A percentile compares a stretch with the other conserved stretches of the same genome.
Conservation (phyloP, 2,329 filamentous ascomycete species). For the Clarireedia paspali region DNA sequence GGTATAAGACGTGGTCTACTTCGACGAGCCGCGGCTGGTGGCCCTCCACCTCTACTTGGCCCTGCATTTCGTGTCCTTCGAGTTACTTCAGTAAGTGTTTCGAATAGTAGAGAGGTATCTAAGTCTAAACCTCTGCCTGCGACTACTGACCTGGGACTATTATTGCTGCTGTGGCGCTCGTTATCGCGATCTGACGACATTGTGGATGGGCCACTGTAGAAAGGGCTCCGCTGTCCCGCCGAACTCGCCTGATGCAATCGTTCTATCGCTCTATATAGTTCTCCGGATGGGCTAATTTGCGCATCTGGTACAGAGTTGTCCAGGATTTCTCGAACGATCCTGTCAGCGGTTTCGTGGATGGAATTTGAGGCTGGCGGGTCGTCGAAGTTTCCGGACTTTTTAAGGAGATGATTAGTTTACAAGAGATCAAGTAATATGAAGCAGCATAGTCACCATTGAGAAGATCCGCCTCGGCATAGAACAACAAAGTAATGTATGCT, state of each 20-base stretch:
- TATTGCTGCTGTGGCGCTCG: not conserved
- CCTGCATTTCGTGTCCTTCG: constrained; percentile 8
- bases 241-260: constrained; percentile 1
- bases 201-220: not conserved
- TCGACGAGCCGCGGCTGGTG: constrained; percentile 13
- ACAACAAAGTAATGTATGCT: not conserved
- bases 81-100: constrained; percentile 4
- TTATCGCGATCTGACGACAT: constrained; percentile 4
- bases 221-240: not conserved
- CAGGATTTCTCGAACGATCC: constrained; percentile 33
- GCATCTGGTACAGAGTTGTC: constrained; percentile 32
- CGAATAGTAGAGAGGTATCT: not conserved
- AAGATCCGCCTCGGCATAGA: constrained; percentile 19
- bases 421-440: too few relatives aligned
- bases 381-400: constrained; percentile 26
- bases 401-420: not conserved
- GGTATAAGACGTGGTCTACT: constrained; percentile 18
- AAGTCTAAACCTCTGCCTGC: constrained; percentile 11
- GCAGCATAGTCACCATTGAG: constrained; percentile 20
- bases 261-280: constrained; percentile 37
- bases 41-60: constrained; percentile 6
- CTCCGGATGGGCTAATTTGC: constrained; percentile 36
- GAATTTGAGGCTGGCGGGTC: constrained; percentile 22
- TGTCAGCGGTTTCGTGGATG: constrained; percentile 23
- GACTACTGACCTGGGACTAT: not conserved